Evolutionary conservation across 2,329 filamentous ascomycete genomes (phyloP), one percentile per base, ranked within the genome.

Genomic region (Neonectria punicea): DNA sequence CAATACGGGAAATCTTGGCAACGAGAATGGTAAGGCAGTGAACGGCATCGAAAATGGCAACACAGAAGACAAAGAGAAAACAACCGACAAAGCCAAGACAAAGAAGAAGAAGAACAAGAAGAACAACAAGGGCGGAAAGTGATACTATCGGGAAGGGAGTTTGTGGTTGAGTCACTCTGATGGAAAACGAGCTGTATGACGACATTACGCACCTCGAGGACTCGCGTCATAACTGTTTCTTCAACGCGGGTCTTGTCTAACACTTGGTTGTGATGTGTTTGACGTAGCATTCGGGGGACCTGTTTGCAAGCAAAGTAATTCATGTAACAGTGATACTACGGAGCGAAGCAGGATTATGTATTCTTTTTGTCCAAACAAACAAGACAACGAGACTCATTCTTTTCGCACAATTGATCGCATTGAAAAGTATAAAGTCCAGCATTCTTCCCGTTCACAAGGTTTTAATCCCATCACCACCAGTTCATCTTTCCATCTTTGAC

Each of bases 71-170:
- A 11, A 32, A 16, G 41, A 49, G 13, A 46, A 44, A 8, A n/a
- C 18, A 20, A 39, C 14, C 2, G 58, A 51, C 7, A 66, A 61
- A 25, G 22, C 32, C 7, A 65, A 68, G 58, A 58, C 58, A 43
- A 69, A 67, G 47, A 67, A 67, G 58, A 70, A 66, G 44, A 68
- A 61, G 43, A 66, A 58, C 54, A 63, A 55, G 39, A 69, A 70
- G 61, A 68, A 64, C 51, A 55, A 57, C 18, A 65, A 68, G 47
- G 58, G 43, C 13, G 14, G 11, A 39, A 47, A 43, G 20, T 16
- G 39, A 61, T 28, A 8, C n/a, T 16, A 25, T n/a, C 20, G n/a
- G 39, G 36, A 10, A 18, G 18, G 25, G 25, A 28, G 16, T 18
- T n/a, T n/a, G 28, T 18, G n/a, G 10, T 34, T 34, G 30, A 20